Evolutionary conservation across 768 basidiomycete genomes (phyloP), one percentile per base, ranked within the genome.

Genomic region (Auricularia heimuer): DNA sequence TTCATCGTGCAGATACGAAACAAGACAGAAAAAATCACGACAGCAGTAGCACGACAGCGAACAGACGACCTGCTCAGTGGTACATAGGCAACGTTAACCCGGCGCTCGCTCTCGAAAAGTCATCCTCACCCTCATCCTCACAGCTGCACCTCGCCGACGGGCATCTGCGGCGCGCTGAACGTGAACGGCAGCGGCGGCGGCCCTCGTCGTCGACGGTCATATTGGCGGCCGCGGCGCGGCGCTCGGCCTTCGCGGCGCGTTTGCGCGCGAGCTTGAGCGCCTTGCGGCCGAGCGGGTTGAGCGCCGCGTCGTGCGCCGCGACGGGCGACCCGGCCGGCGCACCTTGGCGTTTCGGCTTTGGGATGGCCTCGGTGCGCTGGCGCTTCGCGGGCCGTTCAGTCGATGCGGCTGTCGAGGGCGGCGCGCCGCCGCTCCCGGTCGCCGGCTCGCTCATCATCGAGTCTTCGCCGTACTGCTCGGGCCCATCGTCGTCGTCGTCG

Each of bases 401-500:
- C 1, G 36, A 33, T n/a, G 51, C 63, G 33, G 39, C 36, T 37
- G 21, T 44, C n/a, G 63, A 42, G 18, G 37, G 44, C 33, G 2
- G 18, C 33, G 3, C 35, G 29, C 29, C 29, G 29, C 29, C 29
- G 18, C 44, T 21, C 7, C 10, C 12, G 33, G 18, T 21, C 18
- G 3, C 36, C 16, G 4, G 21, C 21, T 6, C 12, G 36, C 42
- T 47, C 39, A 56, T 61, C 58, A 42, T 12, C 24, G 56, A 61
- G 54, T 33, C 54, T 18, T 33, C 36, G 35, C 58, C 56, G 8
- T 14, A 42, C 8, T 60, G 29, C 16, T 60, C 21, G 60, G 42
- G 14, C 42, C 54, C 63, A 33, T 65, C 64, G 21, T 65, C 64
- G 16, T 37, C 39, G 39, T 65, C 64, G 11, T 39, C 64, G 45